Evolutionary conservation across 805 yeast genomes (phyloP).

Genomic region (Saccharomycopsis malanga): DNA sequence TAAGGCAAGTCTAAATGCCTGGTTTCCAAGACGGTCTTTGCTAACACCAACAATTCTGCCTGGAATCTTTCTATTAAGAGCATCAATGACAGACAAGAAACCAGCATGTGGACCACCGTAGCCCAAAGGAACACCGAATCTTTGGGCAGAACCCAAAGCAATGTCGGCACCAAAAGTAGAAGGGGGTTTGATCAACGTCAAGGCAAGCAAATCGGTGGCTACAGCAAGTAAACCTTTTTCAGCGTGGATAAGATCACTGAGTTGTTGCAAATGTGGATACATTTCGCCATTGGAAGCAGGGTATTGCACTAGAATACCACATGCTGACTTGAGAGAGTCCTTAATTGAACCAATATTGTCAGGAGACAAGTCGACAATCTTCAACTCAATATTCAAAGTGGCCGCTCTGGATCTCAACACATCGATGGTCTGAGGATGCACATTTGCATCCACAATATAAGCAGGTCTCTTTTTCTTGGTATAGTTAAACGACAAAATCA

Average conservation of each 20-base stretch:
- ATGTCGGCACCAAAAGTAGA: slow-evolving; percentile 84
- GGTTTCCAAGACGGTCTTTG: slow-evolving; percentile 82
- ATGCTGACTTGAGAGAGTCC: slow-evolving; percentile 35
- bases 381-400: slow-evolving; percentile 61
- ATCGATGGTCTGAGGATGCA: slow-evolving; percentile 80
- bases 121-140: slow-evolving; percentile 97
- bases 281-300: slow-evolving; percentile 82
- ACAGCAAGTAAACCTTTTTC: slow-evolving; percentile 72
- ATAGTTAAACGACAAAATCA: slow-evolving; percentile 71
- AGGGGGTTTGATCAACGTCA: slow-evolving; percentile 82
- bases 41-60: slow-evolving; percentile 93
- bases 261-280: slow-evolving; percentile 40
- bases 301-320: slow-evolving; percentile 86
- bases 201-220: slow-evolving; percentile 88
- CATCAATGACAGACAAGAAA: slow-evolving; percentile 80
- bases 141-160: slow-evolving; percentile 85
- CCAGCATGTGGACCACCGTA: slow-evolving; percentile 99
- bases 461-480: slow-evolving; percentile 57
- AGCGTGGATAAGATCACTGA: slow-evolving; percentile 61
- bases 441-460: slow-evolving; percentile 66
- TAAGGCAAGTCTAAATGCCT: slow-evolving; percentile 86
- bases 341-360: slow-evolving; percentile 32
- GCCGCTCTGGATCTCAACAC: slow-evolving; percentile 75
- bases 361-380: slow-evolving; percentile 48
- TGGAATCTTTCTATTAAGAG: slow-evolving; percentile 86